Percentiles rank a stretch among this genome's conserved stretches.
phyloP scores from a whole-genome alignment of 352 stramenopile genomes.

The Saprolegnia diclina region DNA sequence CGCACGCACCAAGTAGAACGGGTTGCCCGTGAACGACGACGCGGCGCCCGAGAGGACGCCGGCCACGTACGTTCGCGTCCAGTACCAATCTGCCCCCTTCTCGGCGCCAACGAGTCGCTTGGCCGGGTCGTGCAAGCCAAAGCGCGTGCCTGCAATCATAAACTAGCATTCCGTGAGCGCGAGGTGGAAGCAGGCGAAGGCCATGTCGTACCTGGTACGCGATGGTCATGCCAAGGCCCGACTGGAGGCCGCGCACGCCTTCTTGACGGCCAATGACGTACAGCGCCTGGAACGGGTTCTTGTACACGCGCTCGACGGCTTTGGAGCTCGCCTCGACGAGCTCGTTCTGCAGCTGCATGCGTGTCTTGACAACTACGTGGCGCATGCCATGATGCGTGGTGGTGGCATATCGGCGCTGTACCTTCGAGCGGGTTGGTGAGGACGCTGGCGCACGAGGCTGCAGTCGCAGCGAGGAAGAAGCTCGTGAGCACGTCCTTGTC shows the following conservation, averaged over 20 bases:
- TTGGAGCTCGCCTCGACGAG: slow-evolving; percentile 15
- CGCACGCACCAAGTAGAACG: slow-evolving; percentile 24
- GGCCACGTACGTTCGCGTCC: slow-evolving; percentile 5
- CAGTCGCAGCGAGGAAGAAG: slow-evolving; percentile 26
- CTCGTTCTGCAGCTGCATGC: slow-evolving; percentile 28
- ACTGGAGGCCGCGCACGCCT: slow-evolving; percentile 25
- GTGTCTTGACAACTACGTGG: slow-evolving; percentile 25
- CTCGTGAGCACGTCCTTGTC: slow-evolving; percentile 25
- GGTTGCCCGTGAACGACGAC: slow-evolving; percentile 26
- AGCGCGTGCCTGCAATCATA: slow-evolving; percentile 27
- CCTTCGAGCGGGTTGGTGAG: slow-evolving; percentile 13
- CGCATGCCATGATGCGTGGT: not conserved
- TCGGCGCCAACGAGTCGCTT: slow-evolving; percentile 18
- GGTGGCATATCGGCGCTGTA: not conserved
- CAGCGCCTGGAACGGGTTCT: slow-evolving; percentile 27
- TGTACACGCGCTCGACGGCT: slow-evolving; percentile 25
- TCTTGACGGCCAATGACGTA: slow-evolving; percentile 23
- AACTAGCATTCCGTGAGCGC: slow-evolving; percentile 15
- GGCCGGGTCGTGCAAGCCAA: slow-evolving; percentile 22
- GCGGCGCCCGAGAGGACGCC: slow-evolving; percentile 15
- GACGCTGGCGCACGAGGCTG: slow-evolving; percentile 15
- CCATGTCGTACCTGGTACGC: slow-evolving; percentile 24
- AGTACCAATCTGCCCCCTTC: not conserved
- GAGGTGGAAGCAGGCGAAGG: not conserved
- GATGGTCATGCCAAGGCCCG: slow-evolving; percentile 26